Conservation (phyloP, 2,329 filamentous ascomycete species). For the Apiospora aurea region DNA sequence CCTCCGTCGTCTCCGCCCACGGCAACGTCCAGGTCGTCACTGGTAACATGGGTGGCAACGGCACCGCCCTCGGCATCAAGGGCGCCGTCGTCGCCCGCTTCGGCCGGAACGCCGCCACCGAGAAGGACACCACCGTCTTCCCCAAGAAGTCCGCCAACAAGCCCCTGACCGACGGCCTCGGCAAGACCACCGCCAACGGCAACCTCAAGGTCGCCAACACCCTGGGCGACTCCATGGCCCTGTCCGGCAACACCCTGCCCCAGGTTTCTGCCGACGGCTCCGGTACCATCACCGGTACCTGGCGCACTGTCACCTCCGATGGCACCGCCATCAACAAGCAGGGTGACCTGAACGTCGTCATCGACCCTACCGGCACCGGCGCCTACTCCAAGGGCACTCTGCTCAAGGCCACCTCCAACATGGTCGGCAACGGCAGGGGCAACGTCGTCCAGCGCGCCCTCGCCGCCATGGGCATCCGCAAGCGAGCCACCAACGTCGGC, state of each 20-base stretch:
- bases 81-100: slow-evolving; percentile 34
- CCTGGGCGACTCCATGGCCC: slow-evolving; percentile 29
- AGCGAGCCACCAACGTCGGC: background rate
- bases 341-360: slow-evolving; percentile 31
- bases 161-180: slow-evolving; percentile 30
- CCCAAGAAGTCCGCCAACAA: slow-evolving; percentile 27
- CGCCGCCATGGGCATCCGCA: slow-evolving; percentile 29
- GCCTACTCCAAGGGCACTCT: slow-evolving; percentile 30
- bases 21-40: slow-evolving; percentile 30
- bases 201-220: slow-evolving; percentile 28
- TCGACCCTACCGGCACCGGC: slow-evolving; percentile 33
- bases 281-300: slow-evolving; percentile 32
- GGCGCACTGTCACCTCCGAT: slow-evolving; percentile 34
- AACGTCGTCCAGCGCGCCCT: slow-evolving; percentile 32
- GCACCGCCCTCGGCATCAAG: slow-evolving; percentile 32
- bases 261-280: slow-evolving; percentile 30
- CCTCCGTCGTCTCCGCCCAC: slow-evolving; percentile 39
- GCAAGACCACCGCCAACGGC: slow-evolving; percentile 33
- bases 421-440: slow-evolving; percentile 29
- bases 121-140: slow-evolving; percentile 39
- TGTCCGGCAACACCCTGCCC: slow-evolving; percentile 33
- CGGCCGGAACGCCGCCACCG: slow-evolving; percentile 37
- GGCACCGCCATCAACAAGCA: slow-evolving; percentile 27
- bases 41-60: slow-evolving; percentile 32
- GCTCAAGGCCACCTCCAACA: slow-evolving; percentile 30